These are phyloP conservation scores for Leucaena leucocephala DNA, from an alignment of 306 rosid species.

Conservation along the genomic window DNA sequence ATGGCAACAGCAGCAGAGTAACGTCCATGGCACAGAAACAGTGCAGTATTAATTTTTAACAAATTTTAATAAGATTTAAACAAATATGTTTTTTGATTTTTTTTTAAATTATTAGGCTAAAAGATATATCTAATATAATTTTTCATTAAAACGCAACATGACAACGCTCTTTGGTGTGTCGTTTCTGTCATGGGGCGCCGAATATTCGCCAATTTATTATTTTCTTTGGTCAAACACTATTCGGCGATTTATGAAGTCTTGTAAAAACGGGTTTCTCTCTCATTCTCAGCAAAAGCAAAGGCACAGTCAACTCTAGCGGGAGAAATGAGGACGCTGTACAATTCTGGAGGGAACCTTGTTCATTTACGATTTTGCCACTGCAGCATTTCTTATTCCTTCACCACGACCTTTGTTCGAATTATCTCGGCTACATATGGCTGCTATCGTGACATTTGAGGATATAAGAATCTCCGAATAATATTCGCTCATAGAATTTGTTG, in stretches of 20 bases:
- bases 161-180: neutral
- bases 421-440: neutral
- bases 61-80: too few species aligned
- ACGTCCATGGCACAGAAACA: too few species aligned
- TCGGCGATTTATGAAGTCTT: too few species aligned
- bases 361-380: constrained; percentile 64
- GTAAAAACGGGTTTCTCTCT: neutral
- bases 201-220: neutral
- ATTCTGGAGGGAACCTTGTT: neutral
- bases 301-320: constrained; percentile 8
- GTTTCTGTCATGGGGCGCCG: neutral
- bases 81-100: too few species aligned
- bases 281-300: neutral
- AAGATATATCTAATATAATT: too few species aligned
- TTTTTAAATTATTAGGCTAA: too few species aligned
- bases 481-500: neutral
- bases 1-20: too few species aligned
- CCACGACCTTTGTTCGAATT: constrained; percentile 6
- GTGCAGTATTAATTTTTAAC: too few species aligned
- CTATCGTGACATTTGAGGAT: neutral
- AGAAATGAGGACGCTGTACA: constrained; percentile 47
- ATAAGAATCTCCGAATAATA: neutral
- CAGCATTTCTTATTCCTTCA: constrained; percentile 29
- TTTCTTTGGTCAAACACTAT: too few species aligned
- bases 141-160: neutral